Base-by-base conservation (phyloP, 768 basidiomycete genomes). In the Amanita phalloides region DNA sequence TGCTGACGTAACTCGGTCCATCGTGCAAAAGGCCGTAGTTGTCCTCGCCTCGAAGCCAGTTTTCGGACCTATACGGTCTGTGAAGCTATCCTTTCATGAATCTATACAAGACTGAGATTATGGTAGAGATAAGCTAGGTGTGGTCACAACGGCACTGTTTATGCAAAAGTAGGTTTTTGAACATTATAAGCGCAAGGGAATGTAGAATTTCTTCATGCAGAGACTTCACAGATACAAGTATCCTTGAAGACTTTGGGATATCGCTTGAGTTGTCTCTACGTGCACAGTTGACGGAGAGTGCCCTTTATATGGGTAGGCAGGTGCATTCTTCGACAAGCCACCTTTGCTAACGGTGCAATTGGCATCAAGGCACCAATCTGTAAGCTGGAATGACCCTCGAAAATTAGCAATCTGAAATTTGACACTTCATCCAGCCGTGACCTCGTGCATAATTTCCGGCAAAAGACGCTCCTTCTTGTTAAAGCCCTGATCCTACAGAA, bases 21-120 rank as follows among this genome's bases (percentile, higher is more conserved):
- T 86, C 7, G 96, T 99, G 0, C 96, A 99, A 66, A 99, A 98
- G 64, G 94, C 96, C 0, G 90, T 99, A 3, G 91, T 98, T 0
- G 89, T 99, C 2, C 73, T 99, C 33, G 93, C 91, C 3, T 80
- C 85, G 10, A 88, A 89, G 61, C 91, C 92, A 0, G 79, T 94
- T 2, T 95, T 95, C 61, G 96, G 96, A 10, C 91, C 92, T 8
- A 90, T 98, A 66, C 81, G 94, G 86, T 87, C 17, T 25, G 61
- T 56, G 17, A 2, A 17, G 38, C n/a, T 33, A 3, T 37, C 42
- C 25, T 49, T 6, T 14, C 13, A 7, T 55, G 37, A 6, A 35
- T 32, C 11, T 2, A 21, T 38, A 41, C 9, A 37, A 9, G 25
- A 41, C 45, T 55, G 17, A 44, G 44, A 25, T 37, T 17, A 8